Evolutionary conservation across 2,329 filamentous ascomycete genomes (phyloP), one percentile per base, ranked within the genome.

Genomic region (Sporothrix dimorphospora): DNA sequence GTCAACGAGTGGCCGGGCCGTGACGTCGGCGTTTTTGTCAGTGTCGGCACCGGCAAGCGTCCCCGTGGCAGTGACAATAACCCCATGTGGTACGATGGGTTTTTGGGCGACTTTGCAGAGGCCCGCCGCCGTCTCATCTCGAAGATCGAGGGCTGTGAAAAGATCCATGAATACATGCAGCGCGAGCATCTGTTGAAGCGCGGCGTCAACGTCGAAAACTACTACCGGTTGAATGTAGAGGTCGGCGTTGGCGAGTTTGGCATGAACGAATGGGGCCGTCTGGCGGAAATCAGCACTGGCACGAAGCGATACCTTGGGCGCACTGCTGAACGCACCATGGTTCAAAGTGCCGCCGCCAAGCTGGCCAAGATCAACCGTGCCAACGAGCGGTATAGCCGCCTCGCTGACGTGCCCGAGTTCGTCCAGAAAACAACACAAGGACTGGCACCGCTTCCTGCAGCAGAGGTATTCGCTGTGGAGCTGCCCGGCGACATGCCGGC

Each of bases 211-310:
- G 88, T 89, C 69, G 94, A 98, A 72, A 93, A 97, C 80, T 99
- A 99, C 83, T 97, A 94, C 80, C 92, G 96, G 8, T 85, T 98
- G n/a, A 99, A 99, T 75, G 96, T 98, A 53, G 94, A 98, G 79
- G 91, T 97, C 19, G 96, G 95, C 0, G 94, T 98, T 3, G 94
- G 95, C 70, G 96, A 98, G 79, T 98, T 98, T 80, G 95, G 93
- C 69, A 98, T 99, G 94, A 99, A 98, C 79, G 96, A 98, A 80
- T 99, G 96, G 96, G 89, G 93, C 77, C 89, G 94, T 3, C 84
- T 98, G n/a, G 91, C 93, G 34, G 95, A 98, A 69, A 98, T 99
- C 82, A 97, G 93, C 83, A 98, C 94, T 16, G 91, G 91, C 79
- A 99, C 96, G 0, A 88, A 93, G 76, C 89, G 91, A 75, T 99